Evolutionary conservation across 495 filamentous ascomycete genomes (phyloP).

Genomic region (Penicillium manginii): DNA sequence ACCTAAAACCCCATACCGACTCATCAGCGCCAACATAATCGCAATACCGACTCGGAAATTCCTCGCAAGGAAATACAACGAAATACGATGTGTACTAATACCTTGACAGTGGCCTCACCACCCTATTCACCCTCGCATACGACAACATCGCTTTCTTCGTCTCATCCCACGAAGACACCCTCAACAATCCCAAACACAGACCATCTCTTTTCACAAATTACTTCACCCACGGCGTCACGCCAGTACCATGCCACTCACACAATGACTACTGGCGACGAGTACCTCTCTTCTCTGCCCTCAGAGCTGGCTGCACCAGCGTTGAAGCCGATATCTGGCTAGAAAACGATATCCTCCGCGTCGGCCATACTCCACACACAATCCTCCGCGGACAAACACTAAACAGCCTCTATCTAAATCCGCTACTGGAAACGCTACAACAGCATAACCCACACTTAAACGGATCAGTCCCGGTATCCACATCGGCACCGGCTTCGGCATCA

Average conservation of each 20-base stretch:
- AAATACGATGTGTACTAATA: background rate
- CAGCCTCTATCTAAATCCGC: constrained; percentile 66
- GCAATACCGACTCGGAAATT: too few species aligned
- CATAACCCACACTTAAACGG: constrained; percentile 4
- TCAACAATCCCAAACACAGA: background rate
- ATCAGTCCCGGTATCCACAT: background rate
- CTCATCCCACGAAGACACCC: background rate
- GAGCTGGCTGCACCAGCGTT: constrained; percentile 61
- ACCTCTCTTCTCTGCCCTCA: constrained; percentile 53
- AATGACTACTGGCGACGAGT: constrained; percentile 76
- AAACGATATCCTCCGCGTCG: constrained; percentile 55
- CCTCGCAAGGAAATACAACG: too few species aligned
- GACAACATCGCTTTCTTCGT: background rate
- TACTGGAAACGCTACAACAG: constrained; percentile 44
- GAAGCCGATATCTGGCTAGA: constrained; percentile 78
- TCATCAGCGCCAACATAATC: too few species aligned
- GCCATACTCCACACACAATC: constrained; percentile 24
- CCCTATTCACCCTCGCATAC: background rate
- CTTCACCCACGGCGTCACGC: constrained; percentile 15
- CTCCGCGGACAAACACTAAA: constrained; percentile 38
- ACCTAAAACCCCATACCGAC: background rate
- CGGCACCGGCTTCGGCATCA: background rate
- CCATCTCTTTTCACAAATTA: constrained; percentile 8
- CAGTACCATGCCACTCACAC: constrained; percentile 54
- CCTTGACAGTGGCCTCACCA: background rate